Evolutionary conservation across 768 basidiomycete genomes (phyloP).

Genomic region (Boletus vermiculosoides): DNA sequence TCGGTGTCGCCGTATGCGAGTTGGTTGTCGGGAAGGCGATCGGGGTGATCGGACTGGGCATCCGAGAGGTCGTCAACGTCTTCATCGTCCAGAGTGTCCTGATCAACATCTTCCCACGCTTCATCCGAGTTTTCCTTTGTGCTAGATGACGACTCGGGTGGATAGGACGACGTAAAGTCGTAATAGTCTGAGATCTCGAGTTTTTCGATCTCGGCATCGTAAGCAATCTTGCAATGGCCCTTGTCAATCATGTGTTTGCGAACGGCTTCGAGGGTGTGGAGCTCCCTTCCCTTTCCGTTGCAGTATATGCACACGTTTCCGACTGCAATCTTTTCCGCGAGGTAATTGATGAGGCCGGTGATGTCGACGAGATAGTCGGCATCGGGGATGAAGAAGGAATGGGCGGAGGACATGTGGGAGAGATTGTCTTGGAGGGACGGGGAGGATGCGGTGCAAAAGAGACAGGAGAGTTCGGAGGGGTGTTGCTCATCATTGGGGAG

Average conservation of each 20-base stretch:
- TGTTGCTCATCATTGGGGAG: not conserved
- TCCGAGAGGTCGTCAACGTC: constrained; percentile 30
- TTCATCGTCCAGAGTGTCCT: constrained; percentile 15
- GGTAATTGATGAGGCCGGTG: constrained; percentile 75
- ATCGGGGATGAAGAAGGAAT: constrained; percentile 97
- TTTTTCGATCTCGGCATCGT: constrained; percentile 74
- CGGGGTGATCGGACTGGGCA: constrained; percentile 36
- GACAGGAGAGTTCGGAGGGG: constrained; percentile 54
- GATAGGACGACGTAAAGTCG: constrained; percentile 85
- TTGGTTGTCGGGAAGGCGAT: constrained; percentile 48
- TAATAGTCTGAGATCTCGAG: constrained; percentile 92
- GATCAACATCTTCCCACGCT: constrained; percentile 37
- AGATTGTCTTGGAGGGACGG: constrained; percentile 63
- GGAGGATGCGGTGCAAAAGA: constrained; percentile 72
- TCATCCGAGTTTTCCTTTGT: constrained; percentile 8
- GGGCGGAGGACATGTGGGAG: constrained; percentile 79
- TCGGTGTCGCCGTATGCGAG: constrained; percentile 77
- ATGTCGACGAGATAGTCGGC: constrained; percentile 86
- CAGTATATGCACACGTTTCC: constrained; percentile 93
- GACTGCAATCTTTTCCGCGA: constrained; percentile 92
- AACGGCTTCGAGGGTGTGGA: constrained; percentile 81
- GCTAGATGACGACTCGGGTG: constrained; percentile 37
- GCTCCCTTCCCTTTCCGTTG: constrained; percentile 77
- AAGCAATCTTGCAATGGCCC: constrained; percentile 93
- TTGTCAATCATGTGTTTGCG: constrained; percentile 97